A percentile compares a stretch with the other conserved stretches of the same genome.
phyloP scores from a whole-genome alignment of 2,329 filamentous ascomycete genomes.

The Colletotrichum endophyticum region DNA sequence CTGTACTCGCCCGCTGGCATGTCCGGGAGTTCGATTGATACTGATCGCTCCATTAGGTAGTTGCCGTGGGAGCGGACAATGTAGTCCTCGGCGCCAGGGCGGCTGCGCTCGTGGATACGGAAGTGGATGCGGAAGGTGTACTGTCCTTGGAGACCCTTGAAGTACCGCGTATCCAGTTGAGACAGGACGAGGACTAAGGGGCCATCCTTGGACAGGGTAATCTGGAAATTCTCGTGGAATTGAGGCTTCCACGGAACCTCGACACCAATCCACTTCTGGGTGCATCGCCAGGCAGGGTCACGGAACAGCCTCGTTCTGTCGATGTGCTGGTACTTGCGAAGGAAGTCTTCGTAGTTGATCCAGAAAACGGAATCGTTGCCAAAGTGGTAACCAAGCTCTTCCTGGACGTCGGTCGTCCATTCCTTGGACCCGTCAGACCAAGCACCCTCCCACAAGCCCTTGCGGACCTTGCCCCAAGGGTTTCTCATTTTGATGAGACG shows the following conservation, averaged over 20 bases:
- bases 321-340: slow-evolving; percentile 66
- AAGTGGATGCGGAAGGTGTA: slow-evolving; percentile 58
- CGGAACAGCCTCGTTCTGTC: slow-evolving; percentile 68
- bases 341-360: slow-evolving; percentile 67
- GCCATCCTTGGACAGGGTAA: slow-evolving; percentile 59
- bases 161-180: slow-evolving; percentile 68
- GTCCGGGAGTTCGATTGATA: slow-evolving; percentile 61
- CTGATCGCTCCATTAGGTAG: slow-evolving; percentile 62
- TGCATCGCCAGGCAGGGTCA: slow-evolving; percentile 61
- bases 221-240: slow-evolving; percentile 66
- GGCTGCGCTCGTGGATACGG: slow-evolving; percentile 55
- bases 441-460: slow-evolving; percentile 64
- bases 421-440: slow-evolving; percentile 67
- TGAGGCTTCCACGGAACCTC: slow-evolving; percentile 67
- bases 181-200: slow-evolving; percentile 65
- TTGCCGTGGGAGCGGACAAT: slow-evolving; percentile 64
- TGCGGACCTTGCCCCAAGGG: slow-evolving; percentile 64
- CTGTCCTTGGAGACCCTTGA: slow-evolving; percentile 64
- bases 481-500: slow-evolving; percentile 64
- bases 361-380: slow-evolving; percentile 68
- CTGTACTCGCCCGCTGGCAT: slow-evolving; percentile 62
- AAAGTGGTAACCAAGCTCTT: slow-evolving; percentile 63
- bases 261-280: slow-evolving; percentile 65
- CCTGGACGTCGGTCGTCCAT: slow-evolving; percentile 62
- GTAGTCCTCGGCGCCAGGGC: slow-evolving; percentile 60